Conservation (phyloP, 129 eudicot species). For the Cynara cardunculus region DNA sequence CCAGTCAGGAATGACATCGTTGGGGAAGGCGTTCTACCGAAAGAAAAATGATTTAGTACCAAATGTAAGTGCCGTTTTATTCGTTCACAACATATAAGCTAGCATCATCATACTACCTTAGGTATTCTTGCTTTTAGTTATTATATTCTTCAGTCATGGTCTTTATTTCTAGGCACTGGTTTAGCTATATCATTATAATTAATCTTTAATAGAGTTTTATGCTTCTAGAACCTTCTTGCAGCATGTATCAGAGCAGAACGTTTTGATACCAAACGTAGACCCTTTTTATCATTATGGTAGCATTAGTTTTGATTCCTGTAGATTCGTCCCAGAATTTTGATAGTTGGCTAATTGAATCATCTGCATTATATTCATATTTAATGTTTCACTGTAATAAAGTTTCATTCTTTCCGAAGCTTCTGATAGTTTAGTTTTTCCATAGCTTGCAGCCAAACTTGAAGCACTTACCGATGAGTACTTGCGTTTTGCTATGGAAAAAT, state of each 20-base stretch:
- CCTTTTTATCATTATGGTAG: neutral
- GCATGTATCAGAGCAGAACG: neutral
- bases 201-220: neutral
- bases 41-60: conserved; percentile 72
- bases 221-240: neutral
- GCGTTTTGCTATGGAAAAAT: conserved; percentile 81
- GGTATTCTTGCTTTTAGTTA: neutral
- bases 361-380: neutral
- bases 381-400: neutral
- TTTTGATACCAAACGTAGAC: neutral
- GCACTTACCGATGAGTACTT: conserved; percentile 94
- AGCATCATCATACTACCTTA: conserved; percentile 1
- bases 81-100: neutral
- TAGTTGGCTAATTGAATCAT: conserved; percentile 1
- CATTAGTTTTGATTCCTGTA: neutral
- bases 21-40: conserved; percentile 82
- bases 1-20: conserved; percentile 88
- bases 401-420: neutral
- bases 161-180: neutral
- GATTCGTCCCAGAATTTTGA: neutral
- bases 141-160: neutral
- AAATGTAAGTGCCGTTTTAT: conserved; percentile 47
- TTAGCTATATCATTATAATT: neutral
- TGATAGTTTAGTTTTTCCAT: conserved; percentile 6
- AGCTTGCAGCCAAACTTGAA: conserved; percentile 89